Conservation (phyloP, 441 rosid genomes). For the Adansonia grandidieri region DNA sequence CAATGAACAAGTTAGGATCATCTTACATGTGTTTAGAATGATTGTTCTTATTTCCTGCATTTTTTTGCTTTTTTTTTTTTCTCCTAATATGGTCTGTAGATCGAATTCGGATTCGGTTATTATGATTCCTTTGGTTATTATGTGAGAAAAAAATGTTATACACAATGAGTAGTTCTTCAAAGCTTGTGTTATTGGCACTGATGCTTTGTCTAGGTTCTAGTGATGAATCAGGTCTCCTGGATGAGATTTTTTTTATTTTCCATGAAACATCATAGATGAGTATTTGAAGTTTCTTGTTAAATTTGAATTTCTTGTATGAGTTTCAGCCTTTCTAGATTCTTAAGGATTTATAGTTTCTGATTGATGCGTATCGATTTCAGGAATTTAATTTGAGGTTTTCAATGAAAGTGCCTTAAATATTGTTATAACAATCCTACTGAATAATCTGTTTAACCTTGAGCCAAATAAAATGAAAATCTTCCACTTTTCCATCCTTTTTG, state of each 20-base stretch:
- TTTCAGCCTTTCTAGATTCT: not conserved
- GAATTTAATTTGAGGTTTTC: not conserved
- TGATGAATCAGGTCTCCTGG: not conserved
- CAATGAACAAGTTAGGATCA: not conserved
- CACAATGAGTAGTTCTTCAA: not conserved
- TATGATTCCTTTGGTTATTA: not conserved
- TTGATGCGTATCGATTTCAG: not conserved
- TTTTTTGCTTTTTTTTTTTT: too few species aligned
- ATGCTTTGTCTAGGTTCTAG: conserved; percentile 13
- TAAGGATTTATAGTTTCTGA: not conserved
- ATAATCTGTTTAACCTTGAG: not conserved
- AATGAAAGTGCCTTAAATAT: not conserved
- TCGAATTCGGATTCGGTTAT: not conserved
- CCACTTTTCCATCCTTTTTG: not conserved
- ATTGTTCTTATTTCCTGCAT: not conserved
- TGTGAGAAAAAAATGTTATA: not conserved
- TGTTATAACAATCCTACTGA: not conserved
- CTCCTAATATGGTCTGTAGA: not conserved
- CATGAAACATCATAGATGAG: not conserved
- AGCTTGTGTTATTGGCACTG: not conserved
- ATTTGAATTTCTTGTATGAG: not conserved
- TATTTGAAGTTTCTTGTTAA: not conserved
- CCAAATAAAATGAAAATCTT: not conserved
- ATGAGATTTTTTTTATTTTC: not conserved
- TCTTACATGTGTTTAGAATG: not conserved